These are phyloP conservation scores for Fusarium vanettenii DNA, from an alignment of 2,329 filamentous ascomycete species.

Conservation along the genomic window DNA sequence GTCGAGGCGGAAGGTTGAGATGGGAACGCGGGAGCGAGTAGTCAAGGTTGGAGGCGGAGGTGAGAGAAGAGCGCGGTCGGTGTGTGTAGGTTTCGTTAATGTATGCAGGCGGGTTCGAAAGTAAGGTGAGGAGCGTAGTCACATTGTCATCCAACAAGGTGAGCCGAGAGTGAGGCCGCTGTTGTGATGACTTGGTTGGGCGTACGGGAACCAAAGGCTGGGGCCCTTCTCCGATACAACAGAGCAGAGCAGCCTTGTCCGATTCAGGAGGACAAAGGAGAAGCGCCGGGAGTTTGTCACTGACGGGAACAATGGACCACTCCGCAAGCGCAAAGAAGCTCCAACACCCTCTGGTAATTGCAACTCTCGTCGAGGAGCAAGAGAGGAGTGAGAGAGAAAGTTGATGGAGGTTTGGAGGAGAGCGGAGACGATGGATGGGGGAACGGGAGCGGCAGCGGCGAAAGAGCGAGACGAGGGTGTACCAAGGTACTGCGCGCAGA, in stretches of 20 bases:
- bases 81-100: conserved; percentile 11
- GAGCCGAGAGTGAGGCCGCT: conserved; percentile 43
- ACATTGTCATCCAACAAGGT: conserved; percentile 44
- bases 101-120: conserved; percentile 24
- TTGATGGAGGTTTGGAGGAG: conserved; percentile 43
- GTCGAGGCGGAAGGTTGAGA: conserved; percentile 24
- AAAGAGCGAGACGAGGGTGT: conserved; percentile 45
- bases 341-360: conserved; percentile 41
- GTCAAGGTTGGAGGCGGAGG: conserved; percentile 8
- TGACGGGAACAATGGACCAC: conserved; percentile 34
- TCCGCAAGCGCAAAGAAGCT: conserved; percentile 34
- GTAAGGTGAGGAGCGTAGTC: conserved; percentile 36
- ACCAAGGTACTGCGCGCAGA: conserved; percentile 33
- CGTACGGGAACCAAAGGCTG: conserved; percentile 29
- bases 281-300: conserved; percentile 24
- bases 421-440: conserved; percentile 49
- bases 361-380: conserved; percentile 44
- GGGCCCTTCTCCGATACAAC: conserved; percentile 31
- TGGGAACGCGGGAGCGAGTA: conserved; percentile 17
- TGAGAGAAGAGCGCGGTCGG: not conserved
- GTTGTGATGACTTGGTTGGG: conserved; percentile 36
- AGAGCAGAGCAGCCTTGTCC: conserved; percentile 9
- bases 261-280: conserved; percentile 36
- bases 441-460: conserved; percentile 44
- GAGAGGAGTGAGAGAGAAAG: conserved; percentile 45